Evolutionary conservation across 805 yeast genomes (phyloP), one percentile per base, ranked within the genome.

Genomic region (Metschnikowia shivogae): DNA sequence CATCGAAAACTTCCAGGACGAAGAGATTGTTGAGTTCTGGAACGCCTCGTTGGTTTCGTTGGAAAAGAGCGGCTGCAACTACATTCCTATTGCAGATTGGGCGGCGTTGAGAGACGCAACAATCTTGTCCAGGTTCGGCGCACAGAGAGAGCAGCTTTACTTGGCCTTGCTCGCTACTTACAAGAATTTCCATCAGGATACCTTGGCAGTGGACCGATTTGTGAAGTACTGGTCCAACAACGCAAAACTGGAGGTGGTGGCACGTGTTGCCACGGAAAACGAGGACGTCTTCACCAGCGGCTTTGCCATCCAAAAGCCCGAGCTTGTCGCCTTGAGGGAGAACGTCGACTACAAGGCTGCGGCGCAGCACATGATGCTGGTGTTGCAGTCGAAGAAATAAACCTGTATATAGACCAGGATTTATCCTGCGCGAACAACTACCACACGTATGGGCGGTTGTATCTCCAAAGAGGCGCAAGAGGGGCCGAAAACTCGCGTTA

Each of bases 51-150:
- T 82, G 34, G 39, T 50, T 9, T 51, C 54, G 33, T 74, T 78
- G 51, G 81, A 82, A 47, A 77, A 64, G 63, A 37, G 73, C 71
- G 80, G 81, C 9, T 78, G 77, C 64, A 66, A 63, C 33, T 84
- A 81, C 59, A 81, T 86, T 54, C 89, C 92, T 6, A 81, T 80
- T 60, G 92, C 93, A 9, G 92, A 85, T 65, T 86, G 92, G 92
- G 84, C 87, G 33, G 85, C 92, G 2, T 63, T 86, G 46, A 79
- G 90, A 67, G 89, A 83, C 61, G 87, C 92, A 17, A 86, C 93
- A 5, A 70, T 80, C 35, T 66, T 68, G 47, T 73, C 82, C 4
- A 61, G 59, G 20, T 66, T 61, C 39, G 52, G 59, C 32, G 62
- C 70, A 14, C 74, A 72, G 33, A 72, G 88, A 62, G 44, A 41